phyloP scores from a whole-genome alignment of 1,284 basidiomycete species.

The Gymnopus androsaceus region DNA sequence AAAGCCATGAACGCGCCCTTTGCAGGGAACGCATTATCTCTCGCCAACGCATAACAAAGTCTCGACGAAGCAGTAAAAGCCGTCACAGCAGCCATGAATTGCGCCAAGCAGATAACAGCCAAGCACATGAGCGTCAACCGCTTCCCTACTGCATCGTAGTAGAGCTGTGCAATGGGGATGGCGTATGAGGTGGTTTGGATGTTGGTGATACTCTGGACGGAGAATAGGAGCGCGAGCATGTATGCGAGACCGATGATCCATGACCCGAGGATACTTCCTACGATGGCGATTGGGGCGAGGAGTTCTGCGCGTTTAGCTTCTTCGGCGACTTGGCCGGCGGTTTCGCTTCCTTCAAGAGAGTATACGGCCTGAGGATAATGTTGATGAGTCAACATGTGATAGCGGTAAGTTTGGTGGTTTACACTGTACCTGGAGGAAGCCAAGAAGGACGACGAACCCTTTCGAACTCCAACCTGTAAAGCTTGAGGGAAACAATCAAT shows the following conservation, averaged over 20 bases:
- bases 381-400: neutral
- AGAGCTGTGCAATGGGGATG: conserved; percentile 61
- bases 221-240: conserved; percentile 62
- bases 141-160: conserved; percentile 54
- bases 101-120: conserved; percentile 49
- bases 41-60: conserved; percentile 57
- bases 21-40: conserved; percentile 53
- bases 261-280: conserved; percentile 59
- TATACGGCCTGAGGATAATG: conserved; percentile 49
- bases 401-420: neutral
- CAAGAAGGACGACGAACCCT: conserved; percentile 60
- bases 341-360: conserved; percentile 64
- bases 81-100: conserved; percentile 61
- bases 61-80: conserved; percentile 61
- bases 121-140: conserved; percentile 54
- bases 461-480: conserved; percentile 57
- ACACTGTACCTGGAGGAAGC: conserved; percentile 51
- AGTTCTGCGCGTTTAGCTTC: conserved; percentile 58
- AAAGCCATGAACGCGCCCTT: conserved; percentile 49
- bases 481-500: conserved; percentile 30
- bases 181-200: conserved; percentile 53
- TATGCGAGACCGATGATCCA: conserved; percentile 61
- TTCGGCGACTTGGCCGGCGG: conserved; percentile 63
- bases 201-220: conserved; percentile 52
- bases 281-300: conserved; percentile 58